Evolutionary conservation across 1,284 basidiomycete genomes (phyloP).

Genomic region (Phylloboletellus chloephorus): DNA sequence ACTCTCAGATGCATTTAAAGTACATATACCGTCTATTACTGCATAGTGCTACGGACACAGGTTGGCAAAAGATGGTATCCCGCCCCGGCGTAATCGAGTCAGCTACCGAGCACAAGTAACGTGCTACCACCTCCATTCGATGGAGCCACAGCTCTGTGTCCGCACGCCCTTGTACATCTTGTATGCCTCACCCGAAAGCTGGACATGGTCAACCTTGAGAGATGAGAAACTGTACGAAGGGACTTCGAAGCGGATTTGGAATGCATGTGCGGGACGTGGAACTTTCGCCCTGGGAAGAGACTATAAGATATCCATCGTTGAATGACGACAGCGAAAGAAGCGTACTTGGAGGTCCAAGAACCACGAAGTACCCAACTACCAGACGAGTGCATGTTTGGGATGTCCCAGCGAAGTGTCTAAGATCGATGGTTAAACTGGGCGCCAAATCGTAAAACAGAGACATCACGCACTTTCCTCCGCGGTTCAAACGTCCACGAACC

Average conservation of each 20-base stretch:
- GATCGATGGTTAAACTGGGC: background rate
- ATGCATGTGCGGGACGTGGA: slow-evolving; percentile 60
- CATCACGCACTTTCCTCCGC: slow-evolving; percentile 48
- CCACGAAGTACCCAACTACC: slow-evolving; percentile 73
- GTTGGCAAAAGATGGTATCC: background rate
- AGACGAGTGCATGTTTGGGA: slow-evolving; percentile 62
- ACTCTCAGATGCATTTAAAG: slow-evolving; percentile 10
- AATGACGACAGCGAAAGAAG: slow-evolving; percentile 6
- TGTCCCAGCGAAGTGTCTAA: slow-evolving; percentile 72
- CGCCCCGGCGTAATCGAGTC: background rate
- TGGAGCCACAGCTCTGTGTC: slow-evolving; percentile 51
- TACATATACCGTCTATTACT: slow-evolving; percentile 11
- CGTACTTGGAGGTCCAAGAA: slow-evolving; percentile 66
- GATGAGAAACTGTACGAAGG: slow-evolving; percentile 73
- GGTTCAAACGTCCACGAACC: slow-evolving; percentile 77
- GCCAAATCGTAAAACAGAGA: background rate
- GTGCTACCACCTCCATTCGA: slow-evolving; percentile 70
- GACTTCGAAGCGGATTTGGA: slow-evolving; percentile 69
- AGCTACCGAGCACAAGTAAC: background rate
- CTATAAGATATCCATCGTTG: background rate
- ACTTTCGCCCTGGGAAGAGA: slow-evolving; percentile 28
- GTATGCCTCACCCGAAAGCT: slow-evolving; percentile 74
- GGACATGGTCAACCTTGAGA: slow-evolving; percentile 81
- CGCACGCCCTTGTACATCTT: slow-evolving; percentile 83
- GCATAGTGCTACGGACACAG: slow-evolving; percentile 1